Evolutionary conservation across 306 rosid genomes (phyloP), one percentile per base, ranked within the genome.

Genomic region (Cucurbita maxima): DNA sequence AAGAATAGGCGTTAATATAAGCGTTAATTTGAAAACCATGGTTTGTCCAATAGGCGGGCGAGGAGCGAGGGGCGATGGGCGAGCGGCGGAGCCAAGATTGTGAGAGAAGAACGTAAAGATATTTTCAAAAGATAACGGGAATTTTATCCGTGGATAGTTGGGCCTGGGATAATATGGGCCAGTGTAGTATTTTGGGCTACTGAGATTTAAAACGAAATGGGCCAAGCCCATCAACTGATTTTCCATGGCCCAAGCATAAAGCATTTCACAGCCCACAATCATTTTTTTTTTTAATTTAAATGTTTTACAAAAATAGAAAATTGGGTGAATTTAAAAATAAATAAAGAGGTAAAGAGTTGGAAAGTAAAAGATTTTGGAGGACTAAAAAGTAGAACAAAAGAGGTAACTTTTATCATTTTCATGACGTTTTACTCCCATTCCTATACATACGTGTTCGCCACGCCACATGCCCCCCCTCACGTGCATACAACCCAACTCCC

Each of bases 361-460:
- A 30, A 30, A 30, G 34, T 53, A 80, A 91, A 87, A 83, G 96
- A 86, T 87, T 78, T 91, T 80, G 97, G 97, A 87, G 82, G 84
- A 79, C 87, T 81, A 84, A 82, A 91, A 91, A 91, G 90, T 84
- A 83, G 83, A 90, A 84, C 80, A 84, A 85, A 87, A 85, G 84
- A 83, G 76, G 45, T 11, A 69, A 81, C 90, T 91, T 89, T 86
- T 89, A 84, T 91, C 90, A 89, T 83, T 83, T 73, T 74, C 77
- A 83, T 82, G 87, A 87, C 86, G 84, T 86, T 84, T 81, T 82
- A 78, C 84, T 60, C 86, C 45, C 74, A 14, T 70, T 50, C 58
- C 73, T 45, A 44, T 67, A 9, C 16, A 61, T 63, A 63, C 30
- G 48, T 78, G 84, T 87, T 76, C 83, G 80, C 79, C 45, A 70